Evolutionary conservation across 1,139 yeast genomes (phyloP).

Genomic region (Tardiomyces blankii): DNA sequence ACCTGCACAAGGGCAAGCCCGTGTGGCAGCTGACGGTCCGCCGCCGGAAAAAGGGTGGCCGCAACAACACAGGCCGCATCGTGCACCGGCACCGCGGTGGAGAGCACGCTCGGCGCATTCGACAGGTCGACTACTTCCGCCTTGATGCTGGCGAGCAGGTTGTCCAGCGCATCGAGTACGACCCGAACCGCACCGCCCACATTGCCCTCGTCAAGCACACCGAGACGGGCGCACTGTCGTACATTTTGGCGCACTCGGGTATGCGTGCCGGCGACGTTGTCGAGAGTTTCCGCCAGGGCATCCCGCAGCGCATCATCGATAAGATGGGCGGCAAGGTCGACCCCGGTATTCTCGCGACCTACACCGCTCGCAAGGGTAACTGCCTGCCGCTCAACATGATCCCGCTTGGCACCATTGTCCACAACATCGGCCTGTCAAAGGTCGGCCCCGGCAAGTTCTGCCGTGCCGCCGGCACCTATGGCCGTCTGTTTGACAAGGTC

Average conservation of each 20-base stretch:
- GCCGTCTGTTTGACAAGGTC: constrained; percentile 71
- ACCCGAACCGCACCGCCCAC: constrained; percentile 91
- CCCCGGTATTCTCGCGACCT: constrained; percentile 81
- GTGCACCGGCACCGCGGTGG: constrained; percentile 96
- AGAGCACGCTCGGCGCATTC: constrained; percentile 81
- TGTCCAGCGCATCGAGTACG: constrained; percentile 86
- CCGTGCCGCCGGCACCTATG: constrained; percentile 91
- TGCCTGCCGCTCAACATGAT: constrained; percentile 88
- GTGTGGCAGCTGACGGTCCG: constrained; percentile 64
- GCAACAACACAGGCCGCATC: constrained; percentile 81
- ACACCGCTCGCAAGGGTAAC: constrained; percentile 88
- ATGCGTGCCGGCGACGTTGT: constrained; percentile 85
- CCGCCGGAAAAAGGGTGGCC: constrained; percentile 69
- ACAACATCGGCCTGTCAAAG: constrained; percentile 68
- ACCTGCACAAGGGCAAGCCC: constrained; percentile 81
- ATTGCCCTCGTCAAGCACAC: constrained; percentile 72
- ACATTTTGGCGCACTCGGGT: constrained; percentile 87
- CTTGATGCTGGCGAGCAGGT: constrained; percentile 57
- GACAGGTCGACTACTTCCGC: constrained; percentile 73
- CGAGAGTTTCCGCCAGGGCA: constrained; percentile 79
- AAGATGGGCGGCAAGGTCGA: constrained; percentile 83
- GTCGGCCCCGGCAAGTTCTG: constrained; percentile 87
- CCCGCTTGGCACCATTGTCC: constrained; percentile 86
- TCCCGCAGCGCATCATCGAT: constrained; percentile 63
- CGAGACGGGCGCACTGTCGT: constrained; percentile 52